Conservation (phyloP, 2,329 filamentous ascomycete genomes). For the Aspergillus sp. region DNA sequence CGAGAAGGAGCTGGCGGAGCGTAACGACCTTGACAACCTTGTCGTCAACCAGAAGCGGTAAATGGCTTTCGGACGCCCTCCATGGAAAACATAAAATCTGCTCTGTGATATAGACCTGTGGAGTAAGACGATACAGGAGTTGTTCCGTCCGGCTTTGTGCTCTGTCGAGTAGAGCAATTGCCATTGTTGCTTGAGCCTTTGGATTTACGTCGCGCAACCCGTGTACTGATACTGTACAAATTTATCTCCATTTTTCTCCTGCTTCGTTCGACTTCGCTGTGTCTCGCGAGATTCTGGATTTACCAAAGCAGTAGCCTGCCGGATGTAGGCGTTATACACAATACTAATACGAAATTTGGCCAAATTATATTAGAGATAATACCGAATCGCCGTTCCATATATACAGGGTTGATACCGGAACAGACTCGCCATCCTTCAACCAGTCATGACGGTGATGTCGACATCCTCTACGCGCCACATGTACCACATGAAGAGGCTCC, state of each 20-base stretch:
- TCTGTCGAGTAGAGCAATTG: slow-evolving; percentile 27
- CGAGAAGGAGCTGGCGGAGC: slow-evolving; percentile 69
- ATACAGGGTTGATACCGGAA: not conserved
- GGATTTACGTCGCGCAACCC: slow-evolving; percentile 30
- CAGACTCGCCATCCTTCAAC: not conserved
- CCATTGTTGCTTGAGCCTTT: slow-evolving; percentile 29
- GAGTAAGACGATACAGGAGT: slow-evolving; percentile 27
- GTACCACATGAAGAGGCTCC: slow-evolving; percentile 97
- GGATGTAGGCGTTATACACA: not conserved
- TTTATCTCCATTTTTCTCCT: slow-evolving; percentile 38
- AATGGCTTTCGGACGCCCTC: slow-evolving; percentile 28
- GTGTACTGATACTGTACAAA: slow-evolving; percentile 50
- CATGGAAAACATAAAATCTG: slow-evolving; percentile 26
- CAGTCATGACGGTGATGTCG: slow-evolving; percentile 62
- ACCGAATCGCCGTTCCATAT: not conserved
- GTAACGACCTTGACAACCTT: slow-evolving; percentile 70
- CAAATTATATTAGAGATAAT: not conserved
- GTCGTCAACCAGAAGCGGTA: slow-evolving; percentile 58
- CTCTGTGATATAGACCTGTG: slow-evolving; percentile 24
- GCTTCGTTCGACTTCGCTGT: not conserved
- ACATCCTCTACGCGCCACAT: slow-evolving; percentile 90
- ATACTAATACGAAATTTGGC: not conserved
- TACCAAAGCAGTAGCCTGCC: not conserved
- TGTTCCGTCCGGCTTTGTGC: slow-evolving; percentile 27
- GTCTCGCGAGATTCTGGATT: not conserved